Conservation (phyloP, 192 early-diverging fungal genomes). For the Haplosporangium gracile region DNA sequence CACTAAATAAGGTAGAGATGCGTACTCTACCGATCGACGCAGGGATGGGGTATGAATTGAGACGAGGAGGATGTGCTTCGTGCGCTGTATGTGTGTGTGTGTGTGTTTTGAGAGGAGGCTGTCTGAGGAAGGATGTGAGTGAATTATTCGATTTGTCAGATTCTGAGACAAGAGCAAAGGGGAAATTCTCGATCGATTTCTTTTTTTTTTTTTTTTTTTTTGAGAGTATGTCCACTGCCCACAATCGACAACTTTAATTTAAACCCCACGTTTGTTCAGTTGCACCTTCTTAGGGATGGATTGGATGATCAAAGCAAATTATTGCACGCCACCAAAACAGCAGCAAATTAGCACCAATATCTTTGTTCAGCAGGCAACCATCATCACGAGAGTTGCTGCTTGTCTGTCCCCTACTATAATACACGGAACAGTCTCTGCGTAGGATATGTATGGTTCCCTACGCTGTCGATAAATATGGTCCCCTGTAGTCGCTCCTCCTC, state of each 20-base stretch:
- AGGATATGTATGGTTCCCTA: no score
- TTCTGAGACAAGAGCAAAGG: background rate
- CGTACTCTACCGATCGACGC: background rate
- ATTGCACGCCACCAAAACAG: no score
- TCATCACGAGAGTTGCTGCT: no score
- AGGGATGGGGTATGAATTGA: background rate
- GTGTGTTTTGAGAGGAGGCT: background rate
- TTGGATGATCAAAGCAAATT: background rate
- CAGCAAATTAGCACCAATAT: no score
- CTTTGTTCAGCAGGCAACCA: no score
- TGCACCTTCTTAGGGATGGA: background rate
- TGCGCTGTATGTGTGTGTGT: background rate
- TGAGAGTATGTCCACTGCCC: background rate
- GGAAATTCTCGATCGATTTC: background rate
- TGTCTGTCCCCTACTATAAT: no score
- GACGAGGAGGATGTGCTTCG: background rate
- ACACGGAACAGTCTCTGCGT: no score
- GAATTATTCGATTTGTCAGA: background rate
- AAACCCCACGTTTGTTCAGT: background rate
- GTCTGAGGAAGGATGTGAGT: no score
- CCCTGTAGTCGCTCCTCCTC: no score
- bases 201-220: background rate
- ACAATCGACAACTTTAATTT: slow-evolving; percentile 2
- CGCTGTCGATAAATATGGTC: no score
- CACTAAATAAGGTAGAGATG: background rate